Conservation (phyloP, 1,284 basidiomycete species). For the Ustilago trichophora region DNA sequence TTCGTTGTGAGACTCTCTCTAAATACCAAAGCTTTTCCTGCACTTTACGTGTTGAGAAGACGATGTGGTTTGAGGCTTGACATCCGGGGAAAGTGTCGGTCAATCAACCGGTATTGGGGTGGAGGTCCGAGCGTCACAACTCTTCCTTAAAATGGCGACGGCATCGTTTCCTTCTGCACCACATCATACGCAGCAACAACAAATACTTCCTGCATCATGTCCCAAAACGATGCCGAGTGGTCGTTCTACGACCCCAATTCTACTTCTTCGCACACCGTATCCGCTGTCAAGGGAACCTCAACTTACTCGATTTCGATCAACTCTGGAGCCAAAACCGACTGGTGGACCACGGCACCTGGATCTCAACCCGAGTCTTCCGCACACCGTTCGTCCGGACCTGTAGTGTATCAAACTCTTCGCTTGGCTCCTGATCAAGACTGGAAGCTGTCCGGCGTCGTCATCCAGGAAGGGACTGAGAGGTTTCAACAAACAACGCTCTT, state of each 20-base stretch:
- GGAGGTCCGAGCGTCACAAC: too few relatives aligned
- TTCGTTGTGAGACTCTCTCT: too few relatives aligned
- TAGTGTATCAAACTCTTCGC: constrained; percentile 6
- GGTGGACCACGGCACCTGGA: constrained; percentile 28
- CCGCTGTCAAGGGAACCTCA: not conserved
- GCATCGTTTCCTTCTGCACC: too few relatives aligned
- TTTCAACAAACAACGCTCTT: constrained; percentile 44
- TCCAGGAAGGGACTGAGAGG: constrained; percentile 17
- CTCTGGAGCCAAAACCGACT: constrained; percentile 23
- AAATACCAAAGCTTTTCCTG: too few relatives aligned
- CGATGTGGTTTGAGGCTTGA: too few relatives aligned
- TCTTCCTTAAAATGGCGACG: too few relatives aligned
- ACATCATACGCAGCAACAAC: too few relatives aligned
- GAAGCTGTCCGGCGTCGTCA: constrained; percentile 11
- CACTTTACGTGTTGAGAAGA: too few relatives aligned
- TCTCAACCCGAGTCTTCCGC: constrained; percentile 31
- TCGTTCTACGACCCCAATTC: constrained; percentile 26
- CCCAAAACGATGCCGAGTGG: constrained; percentile 14
- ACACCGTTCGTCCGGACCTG: constrained; percentile 23
- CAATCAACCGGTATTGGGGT: too few relatives aligned
- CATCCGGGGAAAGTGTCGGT: too few relatives aligned
- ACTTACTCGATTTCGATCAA: constrained; percentile 1
- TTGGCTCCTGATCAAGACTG: not conserved
- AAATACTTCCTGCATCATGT: too few relatives aligned
- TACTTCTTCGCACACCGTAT: constrained; percentile 11